Evolutionary conservation across 1,284 basidiomycete species (phyloP), one percentile per base, ranked within the genome.

Genomic region (Rhodotorula sp.): DNA sequence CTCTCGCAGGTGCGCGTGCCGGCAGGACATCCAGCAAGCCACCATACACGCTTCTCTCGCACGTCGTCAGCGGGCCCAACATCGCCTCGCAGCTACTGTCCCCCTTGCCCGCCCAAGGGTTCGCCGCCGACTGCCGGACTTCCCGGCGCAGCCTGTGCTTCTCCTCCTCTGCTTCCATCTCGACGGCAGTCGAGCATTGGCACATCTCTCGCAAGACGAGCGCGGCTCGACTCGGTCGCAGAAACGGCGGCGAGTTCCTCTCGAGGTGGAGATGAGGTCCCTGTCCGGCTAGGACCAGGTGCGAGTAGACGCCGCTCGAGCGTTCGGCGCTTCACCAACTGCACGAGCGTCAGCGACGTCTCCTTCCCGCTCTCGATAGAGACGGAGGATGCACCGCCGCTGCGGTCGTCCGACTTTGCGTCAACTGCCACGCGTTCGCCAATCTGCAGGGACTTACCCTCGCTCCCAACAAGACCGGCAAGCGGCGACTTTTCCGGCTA

Each of bases 281-380:
- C 36, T n/a, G 52, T 36, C 47, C 58, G 30, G 32, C 24, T 54
- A 29, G 46, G 27, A 8, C 39, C 39, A 17, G 39, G 39, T 17
- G 39, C 39, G 13, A 44, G 39, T 17, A 44, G 39, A 17, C 11
- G 39, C 13, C 39, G 39, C 39, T 44, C 39, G 13, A 44, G 39
- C 39, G 39, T 44, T 22, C 46, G 51, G 34, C 32, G 52, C 3
- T 13, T 8, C 17, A 52, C 52, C 19, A 34, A 54, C 29, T 59
- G 56, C 58, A 66, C 64, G 47, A 56, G 44, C 17, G 51, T 24
- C 22, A 62, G 59, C 34, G 48, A 52, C 6, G 52, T 55, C 32
- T 70, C 64, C 29, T 64, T 70, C 56, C 64, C 63, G 24, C 68
- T 53, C 44, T 70, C 68, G 48, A 52, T 62, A 53, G 29, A 46